Conservation (phyloP, 805 yeast genomes). For the Wickerhamomyces pijperi region DNA sequence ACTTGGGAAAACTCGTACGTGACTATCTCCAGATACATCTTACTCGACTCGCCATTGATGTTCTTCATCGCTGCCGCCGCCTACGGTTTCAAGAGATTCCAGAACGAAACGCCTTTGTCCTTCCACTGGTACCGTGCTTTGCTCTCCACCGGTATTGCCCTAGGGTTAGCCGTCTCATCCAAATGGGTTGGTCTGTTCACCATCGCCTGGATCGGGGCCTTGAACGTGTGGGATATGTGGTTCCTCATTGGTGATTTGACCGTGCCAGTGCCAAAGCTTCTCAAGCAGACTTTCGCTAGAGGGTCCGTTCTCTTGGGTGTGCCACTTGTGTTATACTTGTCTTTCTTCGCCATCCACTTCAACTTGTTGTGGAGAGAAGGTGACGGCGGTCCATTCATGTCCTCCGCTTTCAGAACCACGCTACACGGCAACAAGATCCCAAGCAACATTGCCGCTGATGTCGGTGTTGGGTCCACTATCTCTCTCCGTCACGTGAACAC, state of each 20-base stretch:
- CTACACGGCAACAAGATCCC: conserved; percentile 55
- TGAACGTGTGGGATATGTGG: conserved; percentile 57
- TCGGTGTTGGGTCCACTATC: conserved; percentile 61
- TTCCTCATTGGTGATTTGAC: conserved; percentile 60
- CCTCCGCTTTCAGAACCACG: conserved; percentile 60
- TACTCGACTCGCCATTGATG: conserved; percentile 65
- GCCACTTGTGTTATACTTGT: conserved; percentile 44
- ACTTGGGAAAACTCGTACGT: conserved; percentile 56
- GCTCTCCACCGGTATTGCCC: conserved; percentile 51
- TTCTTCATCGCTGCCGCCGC: conserved; percentile 67
- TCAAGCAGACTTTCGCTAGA: conserved; percentile 39
- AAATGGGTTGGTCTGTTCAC: conserved; percentile 86
- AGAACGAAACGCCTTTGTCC: conserved; percentile 52
- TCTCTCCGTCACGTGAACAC: conserved; percentile 61
- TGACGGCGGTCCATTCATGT: conserved; percentile 62
- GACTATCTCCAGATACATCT: conserved; percentile 65
- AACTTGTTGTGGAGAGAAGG: conserved; percentile 46
- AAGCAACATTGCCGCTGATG: conserved; percentile 43
- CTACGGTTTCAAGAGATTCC: conserved; percentile 56
- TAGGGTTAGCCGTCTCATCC: conserved; percentile 64
- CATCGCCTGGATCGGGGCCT: conserved; percentile 62
- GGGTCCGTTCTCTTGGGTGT: conserved; percentile 43
- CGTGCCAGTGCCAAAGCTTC: conserved; percentile 31
- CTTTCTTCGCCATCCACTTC: conserved; percentile 57
- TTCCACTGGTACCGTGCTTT: conserved; percentile 47